A percentile compares a stretch with the other conserved stretches of the same genome.
Conservation (phyloP, 257 asterid species). For the Hygrophila difformis region DNA sequence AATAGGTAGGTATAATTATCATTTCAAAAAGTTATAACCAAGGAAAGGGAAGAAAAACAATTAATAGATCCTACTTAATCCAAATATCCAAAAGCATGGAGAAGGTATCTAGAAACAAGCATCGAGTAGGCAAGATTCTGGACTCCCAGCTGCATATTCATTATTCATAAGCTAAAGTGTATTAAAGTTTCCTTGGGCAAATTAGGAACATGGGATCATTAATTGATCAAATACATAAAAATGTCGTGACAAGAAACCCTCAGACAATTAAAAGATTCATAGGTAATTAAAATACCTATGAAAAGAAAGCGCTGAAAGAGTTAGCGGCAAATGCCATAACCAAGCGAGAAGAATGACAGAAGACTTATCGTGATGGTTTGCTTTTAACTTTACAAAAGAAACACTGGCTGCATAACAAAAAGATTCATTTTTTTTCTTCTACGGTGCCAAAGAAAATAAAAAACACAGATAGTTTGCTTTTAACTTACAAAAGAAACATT, state of each 20-base stretch:
- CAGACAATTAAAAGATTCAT: slow-evolving; percentile 1
- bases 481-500: background rate
- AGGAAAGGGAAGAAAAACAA: background rate
- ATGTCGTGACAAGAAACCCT: slow-evolving; percentile 8
- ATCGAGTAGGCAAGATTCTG: background rate
- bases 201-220: slow-evolving; percentile 2
- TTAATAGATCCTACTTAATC: background rate
- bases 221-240: slow-evolving; percentile 11
- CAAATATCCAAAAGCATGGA: background rate
- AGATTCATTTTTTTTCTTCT: no score
- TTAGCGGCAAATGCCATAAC: no score
- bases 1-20: slow-evolving; percentile 21
- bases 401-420: no score
- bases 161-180: background rate
- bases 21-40: slow-evolving; percentile 5
- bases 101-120: slow-evolving; percentile 6
- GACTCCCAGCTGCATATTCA: background rate
- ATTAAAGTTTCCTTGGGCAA: slow-evolving; percentile 7
- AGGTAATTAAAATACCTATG: no score
- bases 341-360: no score
- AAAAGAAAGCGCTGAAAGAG: no score
- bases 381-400: no score
- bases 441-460: background rate
- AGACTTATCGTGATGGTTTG: no score
- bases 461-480: background rate